Conservation (phyloP, 805 yeast genomes). For the Lipomyces yamanashiensis region DNA sequence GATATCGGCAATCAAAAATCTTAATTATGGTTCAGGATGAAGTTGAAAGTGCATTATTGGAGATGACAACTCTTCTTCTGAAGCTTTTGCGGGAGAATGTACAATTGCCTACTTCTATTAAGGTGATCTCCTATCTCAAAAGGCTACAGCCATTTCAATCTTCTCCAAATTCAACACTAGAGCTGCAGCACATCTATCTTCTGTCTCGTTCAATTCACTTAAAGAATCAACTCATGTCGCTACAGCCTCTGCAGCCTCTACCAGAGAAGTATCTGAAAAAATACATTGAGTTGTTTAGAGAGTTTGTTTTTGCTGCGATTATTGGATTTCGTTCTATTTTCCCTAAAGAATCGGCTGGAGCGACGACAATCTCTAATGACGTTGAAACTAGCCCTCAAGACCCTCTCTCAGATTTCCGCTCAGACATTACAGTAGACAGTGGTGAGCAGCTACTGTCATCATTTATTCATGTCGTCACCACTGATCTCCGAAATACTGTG, state of each 20-base stretch:
- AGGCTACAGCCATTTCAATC: conserved; percentile 53
- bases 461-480: conserved; percentile 41
- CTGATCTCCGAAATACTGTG: conserved; percentile 38
- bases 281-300: conserved; percentile 82
- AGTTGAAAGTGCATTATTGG: conserved; percentile 53
- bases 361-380: neutral
- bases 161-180: conserved; percentile 40
- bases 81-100: conserved; percentile 72
- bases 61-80: conserved; percentile 74
- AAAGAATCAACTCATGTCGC: conserved; percentile 59
- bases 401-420: neutral
- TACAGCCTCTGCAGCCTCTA: conserved; percentile 60
- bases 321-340: conserved; percentile 70
- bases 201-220: conserved; percentile 73
- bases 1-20: conserved; percentile 66
- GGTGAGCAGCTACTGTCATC: conserved; percentile 39
- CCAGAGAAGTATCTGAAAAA: conserved; percentile 72
- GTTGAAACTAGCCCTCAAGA: neutral
- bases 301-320: conserved; percentile 74
- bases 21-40: conserved; percentile 61
- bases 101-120: conserved; percentile 77
- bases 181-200: conserved; percentile 62
- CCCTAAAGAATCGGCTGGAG: conserved; percentile 45
- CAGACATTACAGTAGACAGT: neutral
- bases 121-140: conserved; percentile 74